Evolutionary conservation across 352 stramenopile species (phyloP).

Genomic region (Thraustotheca clavata): DNA sequence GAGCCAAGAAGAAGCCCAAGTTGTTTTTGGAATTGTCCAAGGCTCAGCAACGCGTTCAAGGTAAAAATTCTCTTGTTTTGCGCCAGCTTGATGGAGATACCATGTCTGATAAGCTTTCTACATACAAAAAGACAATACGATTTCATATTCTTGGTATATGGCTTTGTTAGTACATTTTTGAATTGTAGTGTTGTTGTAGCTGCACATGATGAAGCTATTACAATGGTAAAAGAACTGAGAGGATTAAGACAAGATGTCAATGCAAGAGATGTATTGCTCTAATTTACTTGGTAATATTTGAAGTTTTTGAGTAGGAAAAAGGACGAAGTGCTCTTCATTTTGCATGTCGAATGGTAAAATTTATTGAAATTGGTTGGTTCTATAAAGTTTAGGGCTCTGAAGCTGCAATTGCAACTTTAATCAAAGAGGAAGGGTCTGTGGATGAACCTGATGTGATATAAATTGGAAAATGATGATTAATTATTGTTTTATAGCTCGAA

Average conservation of each 20-base stretch:
- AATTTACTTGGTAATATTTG: neutral
- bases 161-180: neutral
- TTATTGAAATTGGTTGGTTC: neutral
- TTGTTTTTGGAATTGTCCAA: slow-evolving; percentile 69
- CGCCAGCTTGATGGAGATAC: slow-evolving; percentile 66
- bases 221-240: slow-evolving; percentile 49
- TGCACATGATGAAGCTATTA: slow-evolving; percentile 66
- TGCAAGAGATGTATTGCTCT: slow-evolving; percentile 47
- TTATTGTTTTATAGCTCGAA: slow-evolving; percentile 33
- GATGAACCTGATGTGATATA: slow-evolving; percentile 68
- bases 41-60: slow-evolving; percentile 47
- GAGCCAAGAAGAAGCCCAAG: slow-evolving; percentile 24
- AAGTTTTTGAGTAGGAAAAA: slow-evolving; percentile 42
- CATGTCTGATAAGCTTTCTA: slow-evolving; percentile 47
- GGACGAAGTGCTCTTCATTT: slow-evolving; percentile 65
- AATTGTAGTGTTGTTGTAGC: neutral
- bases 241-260: slow-evolving; percentile 61
- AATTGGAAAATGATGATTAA: neutral
- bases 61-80: slow-evolving; percentile 52
- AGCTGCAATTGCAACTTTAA: slow-evolving; percentile 39
- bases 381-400: slow-evolving; percentile 36
- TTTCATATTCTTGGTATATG: slow-evolving; percentile 65
- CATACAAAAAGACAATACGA: slow-evolving; percentile 62
- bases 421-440: slow-evolving; percentile 65
- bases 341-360: slow-evolving; percentile 51